Evolutionary conservation across 2,329 filamentous ascomycete genomes (phyloP), one percentile per base, ranked within the genome.

Genomic region (Hypomyces perniciosus): DNA sequence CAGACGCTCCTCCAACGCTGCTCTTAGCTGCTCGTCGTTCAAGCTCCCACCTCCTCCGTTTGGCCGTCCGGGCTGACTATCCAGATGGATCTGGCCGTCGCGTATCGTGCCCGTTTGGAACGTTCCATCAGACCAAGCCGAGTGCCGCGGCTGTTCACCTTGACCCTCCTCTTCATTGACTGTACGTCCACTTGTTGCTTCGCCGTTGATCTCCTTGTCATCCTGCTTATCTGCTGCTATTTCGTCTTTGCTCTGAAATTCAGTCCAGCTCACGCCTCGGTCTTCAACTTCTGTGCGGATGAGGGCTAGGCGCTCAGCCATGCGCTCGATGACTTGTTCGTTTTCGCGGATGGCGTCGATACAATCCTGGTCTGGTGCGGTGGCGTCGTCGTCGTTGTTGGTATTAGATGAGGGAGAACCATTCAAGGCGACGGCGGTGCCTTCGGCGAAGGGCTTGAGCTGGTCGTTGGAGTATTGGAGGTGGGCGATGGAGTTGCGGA

Each of bases 331-430:
- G 51, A 90, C 85, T 20, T 63, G 66, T 59, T 83, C 77, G 67
- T 90, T 90, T 68, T 91, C 86, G 51, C 70, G 66, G 63, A 90
- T 86, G 52, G 86, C 87, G 52, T 90, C 85, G 57, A 81, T 71
- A 72, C 87, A 91, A 65, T 88, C 86, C 55, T 75, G 74, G 62
- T 91, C 87, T 12, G 83, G 68, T 12, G 53, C 56, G 29, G 44
- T n/a, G 4, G 37, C 30, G 28, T 55, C 5, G 43, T 37, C n/a
- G 43, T 38, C 8, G 28, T 30, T 20, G 28, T 30, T 20, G 34
- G 37, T 9, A 29, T 41, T 44, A 20, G 60, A 44, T 12, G 51
- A 5, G 28, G 53, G 20, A 6, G 35, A 4, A 27, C 12, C 54
- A 39, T 62, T 57, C 13, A 60, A 13, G n/a, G 70, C 62, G 0